phyloP scores from a whole-genome alignment of 2,329 filamentous ascomycete species.

The Zasmidium citrigriseum region DNA sequence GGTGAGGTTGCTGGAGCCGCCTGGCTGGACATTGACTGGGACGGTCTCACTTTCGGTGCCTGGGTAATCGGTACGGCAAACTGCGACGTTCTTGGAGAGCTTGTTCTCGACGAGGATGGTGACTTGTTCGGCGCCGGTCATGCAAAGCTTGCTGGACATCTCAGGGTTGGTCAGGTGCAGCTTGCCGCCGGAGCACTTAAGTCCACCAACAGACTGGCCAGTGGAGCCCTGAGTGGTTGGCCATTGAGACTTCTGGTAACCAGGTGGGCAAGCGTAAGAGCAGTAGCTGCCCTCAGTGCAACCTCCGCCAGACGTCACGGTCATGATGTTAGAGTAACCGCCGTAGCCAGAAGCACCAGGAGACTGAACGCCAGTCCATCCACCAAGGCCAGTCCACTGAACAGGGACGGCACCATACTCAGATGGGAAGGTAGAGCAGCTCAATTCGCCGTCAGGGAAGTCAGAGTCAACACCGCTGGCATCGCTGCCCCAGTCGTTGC shows the following conservation, averaged over 20 bases:
- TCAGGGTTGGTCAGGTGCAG: conserved; percentile 73
- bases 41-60: conserved; percentile 87
- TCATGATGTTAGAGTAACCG: conserved; percentile 57
- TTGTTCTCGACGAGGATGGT: conserved; percentile 73
- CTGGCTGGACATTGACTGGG: conserved; percentile 65
- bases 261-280: conserved; percentile 89
- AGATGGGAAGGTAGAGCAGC: conserved; percentile 74
- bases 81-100: conserved; percentile 63
- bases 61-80: conserved; percentile 97
- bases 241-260: conserved; percentile 93
- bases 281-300: conserved; percentile 72
- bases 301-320: conserved; percentile 65
- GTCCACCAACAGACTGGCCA: conserved; percentile 83
- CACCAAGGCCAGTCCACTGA: conserved; percentile 67
- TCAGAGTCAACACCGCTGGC: conserved; percentile 61
- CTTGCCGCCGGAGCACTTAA: conserved; percentile 77
- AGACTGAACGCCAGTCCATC: conserved; percentile 77
- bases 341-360: conserved; percentile 30
- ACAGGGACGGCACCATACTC: conserved; percentile 76
- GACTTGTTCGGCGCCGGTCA: conserved; percentile 65
- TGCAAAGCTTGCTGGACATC: conserved; percentile 71
- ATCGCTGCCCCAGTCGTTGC: conserved; percentile 15
- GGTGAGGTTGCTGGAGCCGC: conserved; percentile 63
- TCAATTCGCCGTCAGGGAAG: conserved; percentile 74
- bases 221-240: conserved; percentile 74